Conservation (phyloP, 2,329 filamentous ascomycete genomes). For the Cryphonectria radicalis region DNA sequence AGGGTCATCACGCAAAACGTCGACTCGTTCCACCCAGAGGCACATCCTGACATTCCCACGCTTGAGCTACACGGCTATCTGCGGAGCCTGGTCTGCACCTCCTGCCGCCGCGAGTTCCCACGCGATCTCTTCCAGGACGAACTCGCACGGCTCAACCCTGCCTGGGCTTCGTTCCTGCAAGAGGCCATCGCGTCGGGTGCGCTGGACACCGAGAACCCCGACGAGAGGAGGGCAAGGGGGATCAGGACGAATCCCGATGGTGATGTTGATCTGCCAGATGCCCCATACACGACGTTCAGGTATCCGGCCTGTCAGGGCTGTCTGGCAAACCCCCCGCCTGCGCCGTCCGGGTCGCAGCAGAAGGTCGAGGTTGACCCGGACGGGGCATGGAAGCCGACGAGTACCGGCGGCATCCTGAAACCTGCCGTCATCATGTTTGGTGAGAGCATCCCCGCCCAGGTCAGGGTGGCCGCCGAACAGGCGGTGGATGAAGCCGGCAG, state of each 20-base stretch:
- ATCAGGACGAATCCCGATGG: conserved; percentile 91
- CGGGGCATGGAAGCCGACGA: conserved; percentile 73
- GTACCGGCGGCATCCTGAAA: conserved; percentile 81
- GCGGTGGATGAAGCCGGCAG: conserved; percentile 77
- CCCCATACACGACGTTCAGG: conserved; percentile 85
- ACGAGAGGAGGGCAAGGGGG: conserved; percentile 68
- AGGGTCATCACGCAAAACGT: conserved; percentile 94
- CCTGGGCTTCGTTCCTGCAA: conserved; percentile 78
- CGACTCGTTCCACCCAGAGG: conserved; percentile 84
- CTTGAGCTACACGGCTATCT: conserved; percentile 93
- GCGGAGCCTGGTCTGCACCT: conserved; percentile 77
- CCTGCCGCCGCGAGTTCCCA: conserved; percentile 73
- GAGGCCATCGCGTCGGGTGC: conserved; percentile 76
- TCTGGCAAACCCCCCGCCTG: conserved; percentile 62
- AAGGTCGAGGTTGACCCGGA: conserved; percentile 74
- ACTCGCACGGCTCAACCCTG: conserved; percentile 79
- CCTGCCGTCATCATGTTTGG: conserved; percentile 97
- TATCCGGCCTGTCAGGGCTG: conserved; percentile 90
- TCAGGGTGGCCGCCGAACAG: conserved; percentile 77
- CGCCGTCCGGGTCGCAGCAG: conserved; percentile 58
- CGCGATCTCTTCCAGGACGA: conserved; percentile 76
- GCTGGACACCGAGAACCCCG: conserved; percentile 75
- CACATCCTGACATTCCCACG: conserved; percentile 75
- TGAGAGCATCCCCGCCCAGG: conserved; percentile 73
- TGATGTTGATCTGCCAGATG: conserved; percentile 86